These are phyloP conservation scores for Geranomyces variabilis DNA, from an alignment of 192 early-diverging fungal genomes.

Conservation along the genomic window DNA sequence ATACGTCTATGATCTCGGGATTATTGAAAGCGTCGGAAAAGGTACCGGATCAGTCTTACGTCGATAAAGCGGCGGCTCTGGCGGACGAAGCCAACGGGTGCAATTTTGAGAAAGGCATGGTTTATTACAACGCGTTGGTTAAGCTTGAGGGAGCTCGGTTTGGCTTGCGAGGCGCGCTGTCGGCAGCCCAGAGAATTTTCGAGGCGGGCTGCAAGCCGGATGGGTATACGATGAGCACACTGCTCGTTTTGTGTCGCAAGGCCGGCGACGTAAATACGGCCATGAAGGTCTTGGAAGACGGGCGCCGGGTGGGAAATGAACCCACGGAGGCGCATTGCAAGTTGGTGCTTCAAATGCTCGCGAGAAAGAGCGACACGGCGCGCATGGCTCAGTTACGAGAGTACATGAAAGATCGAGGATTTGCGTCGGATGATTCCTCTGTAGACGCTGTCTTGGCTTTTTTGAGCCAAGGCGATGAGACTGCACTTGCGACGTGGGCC, in stretches of 20 bases:
- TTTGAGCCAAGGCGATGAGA: background rate
- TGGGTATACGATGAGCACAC: background rate
- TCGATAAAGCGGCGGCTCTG: background rate
- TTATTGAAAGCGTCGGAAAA: background rate
- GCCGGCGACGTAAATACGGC: background rate
- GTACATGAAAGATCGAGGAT: background rate
- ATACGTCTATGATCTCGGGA: background rate
- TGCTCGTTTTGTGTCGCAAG: conserved; percentile 1
- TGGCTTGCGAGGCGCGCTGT: background rate
- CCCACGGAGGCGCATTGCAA: background rate
- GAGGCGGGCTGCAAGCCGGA: background rate
- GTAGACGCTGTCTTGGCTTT: background rate
- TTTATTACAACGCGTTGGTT: background rate
- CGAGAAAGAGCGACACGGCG: background rate
- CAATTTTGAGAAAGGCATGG: background rate
- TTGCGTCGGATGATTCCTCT: too few relatives aligned
- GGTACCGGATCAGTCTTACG: background rate
- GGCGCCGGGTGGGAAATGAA: background rate
- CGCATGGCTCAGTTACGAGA: background rate
- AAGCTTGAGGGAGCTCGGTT: background rate
- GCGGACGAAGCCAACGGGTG: background rate
- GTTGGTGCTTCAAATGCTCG: background rate
- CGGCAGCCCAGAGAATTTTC: background rate
- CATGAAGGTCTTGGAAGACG: background rate
- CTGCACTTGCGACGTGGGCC: background rate